These are phyloP conservation scores for Xylaria sp. DNA, from an alignment of 2,329 filamentous ascomycete species.

Conservation along the genomic window DNA sequence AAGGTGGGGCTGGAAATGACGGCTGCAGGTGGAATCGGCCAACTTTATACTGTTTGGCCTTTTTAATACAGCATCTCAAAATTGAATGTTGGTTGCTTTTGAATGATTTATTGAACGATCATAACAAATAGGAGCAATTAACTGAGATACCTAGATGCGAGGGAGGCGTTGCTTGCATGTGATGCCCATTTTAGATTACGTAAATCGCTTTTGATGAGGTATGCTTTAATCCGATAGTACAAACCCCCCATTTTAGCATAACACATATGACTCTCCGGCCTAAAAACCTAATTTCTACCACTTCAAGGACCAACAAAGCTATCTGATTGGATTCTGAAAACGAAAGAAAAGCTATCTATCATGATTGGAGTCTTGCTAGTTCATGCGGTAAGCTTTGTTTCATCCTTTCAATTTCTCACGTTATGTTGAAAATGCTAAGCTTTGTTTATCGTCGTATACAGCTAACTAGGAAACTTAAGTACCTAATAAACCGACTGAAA, in stretches of 20 bases:
- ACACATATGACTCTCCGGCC: too few species aligned
- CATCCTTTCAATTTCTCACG: too few species aligned
- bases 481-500: too few species aligned
- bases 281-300: too few species aligned
- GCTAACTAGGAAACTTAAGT: too few species aligned
- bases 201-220: background rate
- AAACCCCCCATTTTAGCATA: background rate
- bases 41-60: background rate
- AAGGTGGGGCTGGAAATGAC: slow-evolving; percentile 4
- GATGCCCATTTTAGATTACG: background rate
- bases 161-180: slow-evolving; percentile 1
- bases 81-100: background rate
- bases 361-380: too few species aligned
- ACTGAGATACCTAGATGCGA: background rate
- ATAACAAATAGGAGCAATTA: background rate
- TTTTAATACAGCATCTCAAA: background rate
- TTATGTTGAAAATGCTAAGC: too few species aligned
- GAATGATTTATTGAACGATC: background rate
- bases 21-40: background rate
- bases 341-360: too few species aligned
- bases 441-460: too few species aligned
- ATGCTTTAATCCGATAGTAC: background rate
- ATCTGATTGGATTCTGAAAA: too few species aligned
- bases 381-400: too few species aligned
- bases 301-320: too few species aligned